These are phyloP conservation scores for Phyllosticta citriasiana DNA, from an alignment of 2,329 filamentous ascomycete genomes.

Conservation along the genomic window DNA sequence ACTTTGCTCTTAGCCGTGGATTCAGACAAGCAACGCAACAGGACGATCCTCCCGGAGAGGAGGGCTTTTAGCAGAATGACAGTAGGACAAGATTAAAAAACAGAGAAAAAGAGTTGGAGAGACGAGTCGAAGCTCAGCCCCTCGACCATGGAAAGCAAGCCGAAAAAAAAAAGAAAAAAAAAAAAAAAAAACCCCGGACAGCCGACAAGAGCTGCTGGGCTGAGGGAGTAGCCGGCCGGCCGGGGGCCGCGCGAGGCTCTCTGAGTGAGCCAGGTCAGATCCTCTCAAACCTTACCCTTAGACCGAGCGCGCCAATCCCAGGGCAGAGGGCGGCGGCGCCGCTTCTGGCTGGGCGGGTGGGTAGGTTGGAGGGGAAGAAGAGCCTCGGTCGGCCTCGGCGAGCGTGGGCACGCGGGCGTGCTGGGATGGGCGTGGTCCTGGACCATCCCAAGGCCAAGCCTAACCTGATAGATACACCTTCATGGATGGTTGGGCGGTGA, in stretches of 20 bases:
- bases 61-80: not conserved
- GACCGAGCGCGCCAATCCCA: constrained; percentile 9
- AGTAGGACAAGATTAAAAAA: not conserved
- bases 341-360: not conserved
- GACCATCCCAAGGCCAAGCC: not conserved
- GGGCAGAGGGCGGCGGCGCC: not conserved
- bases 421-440: not conserved
- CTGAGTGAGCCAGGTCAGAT: not conserved
- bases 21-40: too few species aligned
- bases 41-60: not conserved
- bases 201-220: not conserved
- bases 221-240: not conserved
- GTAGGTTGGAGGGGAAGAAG: not conserved
- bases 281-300: not conserved
- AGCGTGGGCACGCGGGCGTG: not conserved
- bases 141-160: not conserved
- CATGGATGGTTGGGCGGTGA: not conserved
- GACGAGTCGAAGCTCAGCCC: not conserved
- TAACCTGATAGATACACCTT: not conserved
- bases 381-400: not conserved
- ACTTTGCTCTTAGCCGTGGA: too few species aligned
- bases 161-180: not conserved
- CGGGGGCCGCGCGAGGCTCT: not conserved
- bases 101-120: not conserved
- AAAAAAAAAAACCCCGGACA: too few species aligned